phyloP scores from a whole-genome alignment of 345 rosid genomes.

The Diplotaxis tenuifolia region DNA sequence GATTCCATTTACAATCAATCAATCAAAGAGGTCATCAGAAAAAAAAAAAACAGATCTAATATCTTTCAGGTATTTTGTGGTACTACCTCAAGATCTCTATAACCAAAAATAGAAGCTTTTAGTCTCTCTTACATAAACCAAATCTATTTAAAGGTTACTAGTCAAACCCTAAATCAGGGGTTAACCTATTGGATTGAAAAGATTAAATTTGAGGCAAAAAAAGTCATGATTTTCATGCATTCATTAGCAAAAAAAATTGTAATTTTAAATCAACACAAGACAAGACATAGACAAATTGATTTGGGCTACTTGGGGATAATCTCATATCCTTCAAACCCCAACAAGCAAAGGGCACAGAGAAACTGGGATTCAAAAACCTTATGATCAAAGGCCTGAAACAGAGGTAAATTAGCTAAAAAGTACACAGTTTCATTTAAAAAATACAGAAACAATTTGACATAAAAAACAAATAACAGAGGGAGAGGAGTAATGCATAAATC shows the following conservation, averaged over 20 bases:
- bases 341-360: not conserved
- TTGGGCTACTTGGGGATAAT: not conserved
- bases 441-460: not conserved
- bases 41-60: slow-evolving; percentile 28
- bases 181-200: not conserved
- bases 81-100: not conserved
- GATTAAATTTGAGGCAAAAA: not conserved
- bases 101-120: slow-evolving; percentile 2
- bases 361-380: not conserved
- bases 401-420: not conserved
- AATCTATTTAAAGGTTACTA: not conserved
- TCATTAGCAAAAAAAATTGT: not conserved
- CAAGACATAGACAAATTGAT: not conserved
- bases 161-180: slow-evolving; percentile 17
- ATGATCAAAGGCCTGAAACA: slow-evolving; percentile 12
- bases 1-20: slow-evolving; percentile 13
- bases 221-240: not conserved
- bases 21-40: slow-evolving; percentile 13
- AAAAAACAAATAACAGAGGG: not conserved
- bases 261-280: slow-evolving; percentile 9
- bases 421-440: not conserved
- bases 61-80: slow-evolving; percentile 2
- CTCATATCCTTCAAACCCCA: slow-evolving; percentile 15
- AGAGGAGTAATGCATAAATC: not conserved
- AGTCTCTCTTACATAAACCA: not conserved